Conservation (phyloP, 176 grass and related monocot species). For the Paspalum notatum region DNA sequence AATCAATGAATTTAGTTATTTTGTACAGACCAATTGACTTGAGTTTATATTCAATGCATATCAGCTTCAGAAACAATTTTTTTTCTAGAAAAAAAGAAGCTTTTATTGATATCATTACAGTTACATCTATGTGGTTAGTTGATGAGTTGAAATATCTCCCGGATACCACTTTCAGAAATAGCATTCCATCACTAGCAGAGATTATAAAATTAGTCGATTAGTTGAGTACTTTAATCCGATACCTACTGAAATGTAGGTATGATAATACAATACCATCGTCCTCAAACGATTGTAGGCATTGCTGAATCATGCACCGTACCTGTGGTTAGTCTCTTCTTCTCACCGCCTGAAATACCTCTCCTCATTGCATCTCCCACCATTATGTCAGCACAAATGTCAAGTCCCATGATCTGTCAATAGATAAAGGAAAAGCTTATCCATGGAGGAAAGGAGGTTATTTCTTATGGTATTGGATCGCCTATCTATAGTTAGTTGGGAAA, state of each 20-base stretch:
- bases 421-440: neutral
- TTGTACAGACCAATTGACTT: neutral
- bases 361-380: constrained; percentile 78
- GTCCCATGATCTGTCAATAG: constrained; percentile 80
- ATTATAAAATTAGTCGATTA: neutral
- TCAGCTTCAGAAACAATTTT: too few relatives aligned
- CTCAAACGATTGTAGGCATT: neutral
- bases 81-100: too few relatives aligned
- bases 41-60: too few relatives aligned
- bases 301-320: constrained; percentile 44
- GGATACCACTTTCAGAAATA: too few relatives aligned
- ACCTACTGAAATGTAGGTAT: neutral
- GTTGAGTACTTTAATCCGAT: neutral
- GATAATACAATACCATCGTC: neutral
- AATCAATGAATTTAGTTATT: neutral
- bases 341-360: constrained; percentile 89
- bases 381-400: constrained; percentile 79
- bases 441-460: neutral
- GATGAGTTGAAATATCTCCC: neutral
- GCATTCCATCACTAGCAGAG: neutral
- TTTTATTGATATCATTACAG: too few relatives aligned
- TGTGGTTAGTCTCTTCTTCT: constrained; percentile 93
- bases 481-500: too few relatives aligned
- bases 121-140: too few relatives aligned
- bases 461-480: too few relatives aligned